Percentiles rank a stretch among this genome's conserved stretches.
These are phyloP conservation scores for Didymellaceae sp. DNA, from an alignment of 2,329 filamentous ascomycete species.

Conservation along the genomic window DNA sequence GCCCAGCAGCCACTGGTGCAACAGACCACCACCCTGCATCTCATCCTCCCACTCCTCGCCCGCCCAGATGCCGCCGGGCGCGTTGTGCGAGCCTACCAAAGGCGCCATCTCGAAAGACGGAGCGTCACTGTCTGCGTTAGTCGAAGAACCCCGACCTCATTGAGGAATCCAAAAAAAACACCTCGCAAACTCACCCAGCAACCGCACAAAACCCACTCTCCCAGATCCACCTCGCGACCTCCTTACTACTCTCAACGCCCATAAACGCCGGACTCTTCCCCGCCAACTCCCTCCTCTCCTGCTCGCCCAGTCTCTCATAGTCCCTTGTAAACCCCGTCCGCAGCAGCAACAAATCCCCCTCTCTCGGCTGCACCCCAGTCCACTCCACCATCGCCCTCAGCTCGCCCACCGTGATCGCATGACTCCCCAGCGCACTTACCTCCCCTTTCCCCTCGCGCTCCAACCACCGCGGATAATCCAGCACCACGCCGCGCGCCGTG, in stretches of 20 bases:
- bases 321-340: conserved; percentile 46
- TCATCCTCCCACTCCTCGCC: conserved; percentile 44
- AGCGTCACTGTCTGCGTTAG: conserved; percentile 31
- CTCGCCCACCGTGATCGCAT: conserved; percentile 27
- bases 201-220: conserved; percentile 55
- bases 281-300: conserved; percentile 37
- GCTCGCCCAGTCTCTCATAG: conserved; percentile 39
- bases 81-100: conserved; percentile 42
- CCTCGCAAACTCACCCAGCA: conserved; percentile 45
- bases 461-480: conserved; percentile 43
- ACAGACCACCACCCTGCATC: conserved; percentile 44
- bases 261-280: conserved; percentile 43
- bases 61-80: conserved; percentile 42
- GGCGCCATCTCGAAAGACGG: conserved; percentile 55
- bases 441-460: conserved; percentile 24
- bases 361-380: conserved; percentile 44
- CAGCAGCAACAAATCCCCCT: conserved; percentile 40
- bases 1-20: conserved; percentile 44
- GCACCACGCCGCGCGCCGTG: conserved; percentile 36
- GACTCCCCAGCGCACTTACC: conserved; percentile 33
- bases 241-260: conserved; percentile 50
- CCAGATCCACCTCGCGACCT: conserved; percentile 55
- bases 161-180: too few relatives aligned
- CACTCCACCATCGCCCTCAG: conserved; percentile 44
- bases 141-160: too few relatives aligned